Evolutionary conservation across 108 stramenopile genomes (phyloP), one percentile per base, ranked within the genome.

Genomic region (Cyclotella cryptica): DNA sequence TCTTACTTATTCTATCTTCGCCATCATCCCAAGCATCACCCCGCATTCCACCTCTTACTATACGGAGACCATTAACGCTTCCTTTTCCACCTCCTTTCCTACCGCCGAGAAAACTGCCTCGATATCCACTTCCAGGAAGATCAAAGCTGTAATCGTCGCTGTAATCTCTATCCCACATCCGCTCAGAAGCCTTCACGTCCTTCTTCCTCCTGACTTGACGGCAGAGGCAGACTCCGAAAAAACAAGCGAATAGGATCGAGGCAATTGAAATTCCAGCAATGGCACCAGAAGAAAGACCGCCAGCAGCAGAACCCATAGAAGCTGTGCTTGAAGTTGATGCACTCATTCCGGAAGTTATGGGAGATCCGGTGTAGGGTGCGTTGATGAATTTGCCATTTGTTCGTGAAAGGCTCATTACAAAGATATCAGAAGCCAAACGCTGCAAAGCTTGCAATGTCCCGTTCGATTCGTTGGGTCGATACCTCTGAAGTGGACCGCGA

Each of bases 401-500:
- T 35, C 60, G 27, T 0, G 74, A 71, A 1, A 81, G 54, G 52
- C 64, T 75, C 81, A 81, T 81, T 1, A 75, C 30, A 69, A 81
- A 81, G 2, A 81, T 47, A 51, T 81, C 74, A 29, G 81, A 74
- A 39, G 81, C 64, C 57, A 75, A 22, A 46, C 69, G 66, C 10
- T 44, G 42, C 44, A 43, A n/a, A 11, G 35, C 24, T 49, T 58
- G 57, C 45, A 45, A 28, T 15, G 52, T 40, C 18, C 29, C 57
- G 10, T 66, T 64, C 24, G 68, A 43, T 27, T 8, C 39, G 29
- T 43, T 47, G n/a, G 70, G 59, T 26, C 81, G 74, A 66, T 51
- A 75, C 46, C 81, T 51, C 43, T 81, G 81, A 30, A 81, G 69
- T 3, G 74, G 73, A 44, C 81, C 81, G 14, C 81, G 74, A 66